phyloP scores from a whole-genome alignment of 2,329 filamentous ascomycete species.

The Neonectria magnoliae region DNA sequence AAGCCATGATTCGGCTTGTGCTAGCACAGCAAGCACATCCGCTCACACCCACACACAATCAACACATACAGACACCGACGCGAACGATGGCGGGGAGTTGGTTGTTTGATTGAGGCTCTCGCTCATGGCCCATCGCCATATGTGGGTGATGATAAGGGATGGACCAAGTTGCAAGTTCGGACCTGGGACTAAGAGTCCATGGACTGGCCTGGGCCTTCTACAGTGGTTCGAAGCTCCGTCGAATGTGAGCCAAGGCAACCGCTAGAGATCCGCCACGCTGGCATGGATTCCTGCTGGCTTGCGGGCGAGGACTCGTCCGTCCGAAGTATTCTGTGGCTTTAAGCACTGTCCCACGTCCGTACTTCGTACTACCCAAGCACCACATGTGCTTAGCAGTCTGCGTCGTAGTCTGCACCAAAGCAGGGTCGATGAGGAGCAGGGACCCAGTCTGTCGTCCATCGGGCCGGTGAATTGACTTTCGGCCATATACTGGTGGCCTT shows the following conservation, averaged over 20 bases:
- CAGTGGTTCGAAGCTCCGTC: slow-evolving; percentile 32
- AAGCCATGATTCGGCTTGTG: background rate
- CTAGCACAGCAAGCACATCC: background rate
- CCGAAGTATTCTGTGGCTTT: background rate
- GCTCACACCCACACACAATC: background rate
- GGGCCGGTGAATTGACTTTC: slow-evolving; percentile 39
- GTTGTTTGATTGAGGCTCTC: slow-evolving; percentile 9
- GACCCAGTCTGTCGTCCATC: slow-evolving; percentile 13
- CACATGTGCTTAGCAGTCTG: too few relatives aligned
- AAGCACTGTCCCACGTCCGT: too few relatives aligned
- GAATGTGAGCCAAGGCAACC: slow-evolving; percentile 32
- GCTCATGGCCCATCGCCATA: slow-evolving; percentile 1
- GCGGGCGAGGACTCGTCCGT: background rate
- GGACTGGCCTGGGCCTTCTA: slow-evolving; percentile 36
- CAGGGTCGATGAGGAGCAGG: slow-evolving; percentile 4
- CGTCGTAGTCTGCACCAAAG: background rate
- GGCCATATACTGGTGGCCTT: slow-evolving; percentile 29
- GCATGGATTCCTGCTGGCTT: slow-evolving; percentile 5
- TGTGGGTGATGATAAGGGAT: slow-evolving; percentile 4
- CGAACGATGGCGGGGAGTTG: background rate
- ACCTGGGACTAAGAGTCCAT: slow-evolving; percentile 25
- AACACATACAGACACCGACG: background rate
- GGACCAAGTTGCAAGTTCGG: slow-evolving; percentile 12
- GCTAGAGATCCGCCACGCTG: slow-evolving; percentile 31
- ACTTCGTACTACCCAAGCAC: too few relatives aligned